Evolutionary conservation across 176 grass and related monocot genomes (phyloP).

Genomic region (Ananas comosus): DNA sequence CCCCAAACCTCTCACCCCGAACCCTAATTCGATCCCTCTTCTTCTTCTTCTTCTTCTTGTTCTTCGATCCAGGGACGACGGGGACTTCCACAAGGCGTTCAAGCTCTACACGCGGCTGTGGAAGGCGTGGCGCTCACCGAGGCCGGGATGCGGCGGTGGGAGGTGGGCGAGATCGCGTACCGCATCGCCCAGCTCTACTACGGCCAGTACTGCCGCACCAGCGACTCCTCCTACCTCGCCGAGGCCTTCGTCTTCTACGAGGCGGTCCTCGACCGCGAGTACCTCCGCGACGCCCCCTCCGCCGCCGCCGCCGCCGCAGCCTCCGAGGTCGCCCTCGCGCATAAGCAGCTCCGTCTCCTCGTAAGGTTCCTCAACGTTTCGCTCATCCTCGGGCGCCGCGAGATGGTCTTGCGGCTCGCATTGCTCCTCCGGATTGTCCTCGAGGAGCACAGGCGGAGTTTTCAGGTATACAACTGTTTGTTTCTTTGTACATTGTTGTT

Average conservation of each 20-base stretch:
- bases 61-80: background rate
- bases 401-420: constrained; percentile 38
- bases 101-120: constrained; percentile 16
- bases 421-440: constrained; percentile 40
- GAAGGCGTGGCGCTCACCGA: constrained; percentile 4
- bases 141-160: constrained; percentile 8
- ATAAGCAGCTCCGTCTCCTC: constrained; percentile 86
- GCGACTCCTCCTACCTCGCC: constrained; percentile 13
- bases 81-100: constrained; percentile 19
- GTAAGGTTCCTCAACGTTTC: constrained; percentile 82
- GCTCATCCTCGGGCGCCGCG: constrained; percentile 54
- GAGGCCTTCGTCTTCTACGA: constrained; percentile 27
- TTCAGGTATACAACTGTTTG: constrained; percentile 34
- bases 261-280: constrained; percentile 26
- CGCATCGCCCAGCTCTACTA: constrained; percentile 25
- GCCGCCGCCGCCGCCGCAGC: no score
- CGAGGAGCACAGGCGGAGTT: constrained; percentile 61
- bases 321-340: constrained; percentile 37
- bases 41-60: background rate
- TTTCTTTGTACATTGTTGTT: constrained; percentile 7
- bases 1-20: background rate
- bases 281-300: constrained; percentile 44
- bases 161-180: constrained; percentile 20
- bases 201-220: constrained; percentile 11
- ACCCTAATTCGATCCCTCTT: background rate